Conservation (phyloP, 2,329 filamentous ascomycete genomes). For the Epichloe gansuensis region DNA sequence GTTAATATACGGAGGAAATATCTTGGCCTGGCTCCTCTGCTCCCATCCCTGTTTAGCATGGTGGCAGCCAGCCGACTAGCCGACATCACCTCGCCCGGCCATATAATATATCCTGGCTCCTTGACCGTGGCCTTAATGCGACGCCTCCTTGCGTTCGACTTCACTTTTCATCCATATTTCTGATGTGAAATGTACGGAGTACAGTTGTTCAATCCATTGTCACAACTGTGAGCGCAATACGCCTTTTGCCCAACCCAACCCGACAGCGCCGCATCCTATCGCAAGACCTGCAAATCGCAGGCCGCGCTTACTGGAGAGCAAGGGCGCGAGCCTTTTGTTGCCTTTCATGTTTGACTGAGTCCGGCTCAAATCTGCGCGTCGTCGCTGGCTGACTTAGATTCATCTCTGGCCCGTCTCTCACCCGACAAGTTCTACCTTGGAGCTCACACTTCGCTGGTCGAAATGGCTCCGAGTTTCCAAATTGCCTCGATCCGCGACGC, state of each 20-base stretch:
- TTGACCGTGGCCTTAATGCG: neutral
- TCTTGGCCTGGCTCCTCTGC: constrained; percentile 5
- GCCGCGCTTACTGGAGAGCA: neutral
- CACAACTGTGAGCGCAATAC: neutral
- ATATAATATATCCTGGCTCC: constrained; percentile 4
- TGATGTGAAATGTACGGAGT: neutral
- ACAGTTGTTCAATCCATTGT: neutral
- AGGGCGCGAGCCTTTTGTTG: neutral
- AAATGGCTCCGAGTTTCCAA: constrained; percentile 29
- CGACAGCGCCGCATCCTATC: neutral
- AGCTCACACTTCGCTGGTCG: constrained; percentile 10
- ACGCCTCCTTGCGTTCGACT: neutral
- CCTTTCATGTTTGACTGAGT: constrained; percentile 1
- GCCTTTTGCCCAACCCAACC: neutral
- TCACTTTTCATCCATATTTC: neutral
- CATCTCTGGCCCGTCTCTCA: neutral
- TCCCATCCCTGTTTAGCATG: constrained; percentile 9
- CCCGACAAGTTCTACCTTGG: neutral
- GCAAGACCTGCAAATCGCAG: neutral
- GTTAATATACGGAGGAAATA: constrained; percentile 7
- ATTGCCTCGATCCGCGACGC: constrained; percentile 18
- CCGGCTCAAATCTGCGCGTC: neutral
- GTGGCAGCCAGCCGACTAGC: constrained; percentile 8
- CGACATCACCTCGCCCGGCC: constrained; percentile 13
- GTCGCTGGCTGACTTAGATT: neutral